phyloP scores from a whole-genome alignment of 2,329 filamentous ascomycete species.

The Diaporthe citrichinensis region DNA sequence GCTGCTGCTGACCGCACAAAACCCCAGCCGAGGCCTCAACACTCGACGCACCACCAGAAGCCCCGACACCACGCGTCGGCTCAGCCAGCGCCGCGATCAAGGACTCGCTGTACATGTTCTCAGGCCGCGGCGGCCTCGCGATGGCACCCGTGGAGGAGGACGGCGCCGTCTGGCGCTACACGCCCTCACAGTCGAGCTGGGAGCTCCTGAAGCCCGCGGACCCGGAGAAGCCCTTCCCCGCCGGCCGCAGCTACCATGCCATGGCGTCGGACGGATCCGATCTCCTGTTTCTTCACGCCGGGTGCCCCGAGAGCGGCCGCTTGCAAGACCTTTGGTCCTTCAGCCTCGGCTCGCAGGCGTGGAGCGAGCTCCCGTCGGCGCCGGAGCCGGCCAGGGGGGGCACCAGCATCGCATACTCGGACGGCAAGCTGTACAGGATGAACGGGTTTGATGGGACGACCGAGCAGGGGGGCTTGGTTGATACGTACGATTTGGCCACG shows the following conservation, averaged over 20 bases:
- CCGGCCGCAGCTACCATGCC: constrained; percentile 14
- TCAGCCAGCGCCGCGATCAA: constrained; percentile 14
- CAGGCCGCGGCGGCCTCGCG: background rate
- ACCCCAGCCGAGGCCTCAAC: background rate
- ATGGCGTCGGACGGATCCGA: background rate
- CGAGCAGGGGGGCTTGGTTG: background rate
- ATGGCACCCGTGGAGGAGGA: constrained; percentile 5
- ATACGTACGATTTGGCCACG: background rate
- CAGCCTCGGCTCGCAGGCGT: background rate
- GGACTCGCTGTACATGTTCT: constrained; percentile 8
- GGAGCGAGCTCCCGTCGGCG: background rate
- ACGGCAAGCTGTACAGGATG: background rate
- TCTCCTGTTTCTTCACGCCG: background rate
- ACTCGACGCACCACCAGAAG: background rate
- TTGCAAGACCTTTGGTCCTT: constrained; percentile 10
- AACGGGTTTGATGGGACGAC: background rate
- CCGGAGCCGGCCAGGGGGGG: background rate
- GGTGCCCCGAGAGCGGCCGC: constrained; percentile 9
- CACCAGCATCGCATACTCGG: background rate
- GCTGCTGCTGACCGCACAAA: background rate
- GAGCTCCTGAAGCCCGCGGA: background rate
- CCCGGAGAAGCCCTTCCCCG: background rate
- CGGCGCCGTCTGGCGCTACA: constrained; percentile 15
- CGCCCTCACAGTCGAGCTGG: background rate
- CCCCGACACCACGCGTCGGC: background rate